These are phyloP conservation scores for Geranomyces variabilis DNA, from an alignment of 192 early-diverging fungal species.

Conservation along the genomic window DNA sequence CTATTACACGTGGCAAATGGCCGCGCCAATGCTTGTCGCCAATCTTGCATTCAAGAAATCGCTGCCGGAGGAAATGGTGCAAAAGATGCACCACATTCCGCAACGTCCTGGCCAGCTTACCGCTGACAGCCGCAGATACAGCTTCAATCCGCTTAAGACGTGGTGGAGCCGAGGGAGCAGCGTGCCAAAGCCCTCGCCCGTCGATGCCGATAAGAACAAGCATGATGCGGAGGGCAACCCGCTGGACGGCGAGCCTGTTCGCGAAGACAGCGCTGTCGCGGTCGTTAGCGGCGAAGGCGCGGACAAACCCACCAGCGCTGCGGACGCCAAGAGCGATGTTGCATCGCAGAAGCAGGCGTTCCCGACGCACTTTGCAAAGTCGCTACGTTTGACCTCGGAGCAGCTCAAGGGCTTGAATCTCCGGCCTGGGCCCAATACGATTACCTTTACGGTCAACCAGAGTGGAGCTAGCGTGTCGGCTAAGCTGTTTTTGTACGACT, in stretches of 20 bases:
- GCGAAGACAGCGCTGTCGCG: too few relatives aligned
- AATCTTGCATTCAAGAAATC: constrained; percentile 61
- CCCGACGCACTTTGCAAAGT: constrained; percentile 66
- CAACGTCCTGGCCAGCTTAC: constrained; percentile 2
- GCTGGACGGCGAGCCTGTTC: background rate
- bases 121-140: constrained; percentile 30
- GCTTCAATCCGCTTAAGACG: constrained; percentile 33
- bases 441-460: constrained; percentile 86
- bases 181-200: constrained; percentile 2
- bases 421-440: constrained; percentile 83
- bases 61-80: constrained; percentile 43
- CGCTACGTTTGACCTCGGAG: constrained; percentile 86
- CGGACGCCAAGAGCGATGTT: constrained; percentile 8
- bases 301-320: background rate
- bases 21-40: constrained; percentile 64
- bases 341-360: constrained; percentile 9
- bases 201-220: background rate
- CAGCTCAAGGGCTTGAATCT: constrained; percentile 83
- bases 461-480: constrained; percentile 78
- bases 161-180: constrained; percentile 41
- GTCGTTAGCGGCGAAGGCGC: background rate
- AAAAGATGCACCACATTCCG: constrained; percentile 11
- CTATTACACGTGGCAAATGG: constrained; percentile 66
- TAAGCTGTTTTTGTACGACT: constrained; percentile 87
- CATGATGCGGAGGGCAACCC: background rate